A percentile compares a stretch with the other conserved stretches of the same genome.
phyloP scores from a whole-genome alignment of 164 flowering plant species.

The Stephania cephalantha region DNA sequence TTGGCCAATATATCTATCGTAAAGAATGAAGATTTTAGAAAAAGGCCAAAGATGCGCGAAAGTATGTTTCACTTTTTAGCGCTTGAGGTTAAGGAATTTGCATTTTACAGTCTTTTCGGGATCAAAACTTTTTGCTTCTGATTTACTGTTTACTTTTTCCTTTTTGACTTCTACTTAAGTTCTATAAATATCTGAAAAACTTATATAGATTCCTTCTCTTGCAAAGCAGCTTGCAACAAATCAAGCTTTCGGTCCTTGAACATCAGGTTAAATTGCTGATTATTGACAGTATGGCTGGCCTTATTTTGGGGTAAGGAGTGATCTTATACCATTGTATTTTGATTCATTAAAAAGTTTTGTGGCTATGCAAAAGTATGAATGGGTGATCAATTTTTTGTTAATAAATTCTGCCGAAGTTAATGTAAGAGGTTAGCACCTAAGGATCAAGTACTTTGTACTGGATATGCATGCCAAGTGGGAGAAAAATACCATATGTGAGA shows the following conservation, averaged over 20 bases:
- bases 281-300: conserved; percentile 86
- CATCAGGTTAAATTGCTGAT: conserved; percentile 69
- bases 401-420: not conserved
- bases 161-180: not conserved
- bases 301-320: conserved; percentile 49
- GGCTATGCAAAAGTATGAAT: not conserved
- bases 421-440: too few relatives aligned
- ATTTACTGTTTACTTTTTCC: conserved; percentile 2
- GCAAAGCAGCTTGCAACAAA: conserved; percentile 58
- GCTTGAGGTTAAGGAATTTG: not conserved
- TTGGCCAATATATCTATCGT: not conserved
- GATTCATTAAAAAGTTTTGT: not conserved
- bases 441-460: too few relatives aligned
- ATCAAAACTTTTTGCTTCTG: not conserved
- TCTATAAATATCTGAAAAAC: not conserved
- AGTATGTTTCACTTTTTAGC: not conserved
- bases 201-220: conserved; percentile 7
- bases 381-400: not conserved
- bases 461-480: too few relatives aligned
- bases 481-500: too few relatives aligned
- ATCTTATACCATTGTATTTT: not conserved
- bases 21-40: too few relatives aligned
- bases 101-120: not conserved
- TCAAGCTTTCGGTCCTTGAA: conserved; percentile 62
- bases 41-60: too few relatives aligned